A percentile compares a stretch with the other conserved stretches of the same genome.
phyloP scores from a whole-genome alignment of 176 grass and related monocot genomes.

The Poa pratensis region DNA sequence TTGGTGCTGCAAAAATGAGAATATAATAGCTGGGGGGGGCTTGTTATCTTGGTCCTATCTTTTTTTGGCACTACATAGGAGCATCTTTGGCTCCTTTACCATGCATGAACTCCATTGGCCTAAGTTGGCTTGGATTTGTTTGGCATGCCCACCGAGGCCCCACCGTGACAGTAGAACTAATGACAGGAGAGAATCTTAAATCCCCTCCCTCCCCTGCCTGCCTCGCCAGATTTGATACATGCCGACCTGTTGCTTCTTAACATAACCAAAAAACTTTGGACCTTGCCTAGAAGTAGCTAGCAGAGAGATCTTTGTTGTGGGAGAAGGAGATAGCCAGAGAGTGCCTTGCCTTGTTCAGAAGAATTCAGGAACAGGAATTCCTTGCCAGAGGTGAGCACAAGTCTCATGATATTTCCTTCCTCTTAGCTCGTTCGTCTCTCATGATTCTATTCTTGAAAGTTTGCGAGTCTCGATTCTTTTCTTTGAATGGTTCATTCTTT shows the following conservation, averaged over 20 bases:
- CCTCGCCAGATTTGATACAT: constrained; percentile 68
- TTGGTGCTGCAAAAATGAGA: constrained; percentile 41
- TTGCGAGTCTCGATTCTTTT: background rate
- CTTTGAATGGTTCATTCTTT: background rate
- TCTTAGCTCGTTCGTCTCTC: constrained; percentile 6
- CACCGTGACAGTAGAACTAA: constrained; percentile 63
- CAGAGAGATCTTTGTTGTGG: constrained; percentile 47
- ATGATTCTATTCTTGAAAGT: constrained; percentile 27
- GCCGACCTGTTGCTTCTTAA: constrained; percentile 53
- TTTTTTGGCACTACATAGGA: constrained; percentile 69
- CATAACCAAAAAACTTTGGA: constrained; percentile 41
- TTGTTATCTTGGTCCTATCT: constrained; percentile 65
- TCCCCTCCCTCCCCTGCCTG: constrained; percentile 37
- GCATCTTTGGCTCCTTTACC: constrained; percentile 61
- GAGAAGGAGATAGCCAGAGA: background rate
- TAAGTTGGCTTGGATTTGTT: constrained; percentile 63
- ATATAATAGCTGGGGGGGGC: constrained; percentile 64
- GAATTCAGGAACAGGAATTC: constrained; percentile 15
- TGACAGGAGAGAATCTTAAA: constrained; percentile 77
- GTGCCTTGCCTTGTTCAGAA: constrained; percentile 42
- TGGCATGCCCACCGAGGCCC: constrained; percentile 41
- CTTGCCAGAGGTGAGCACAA: constrained; percentile 49
- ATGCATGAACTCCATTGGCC: constrained; percentile 62
- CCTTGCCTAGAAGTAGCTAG: constrained; percentile 40
- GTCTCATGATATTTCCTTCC: constrained; percentile 19